Evolutionary conservation across 495 filamentous ascomycete genomes (phyloP), one percentile per base, ranked within the genome.

Genomic region (Parmelia sp.): DNA sequence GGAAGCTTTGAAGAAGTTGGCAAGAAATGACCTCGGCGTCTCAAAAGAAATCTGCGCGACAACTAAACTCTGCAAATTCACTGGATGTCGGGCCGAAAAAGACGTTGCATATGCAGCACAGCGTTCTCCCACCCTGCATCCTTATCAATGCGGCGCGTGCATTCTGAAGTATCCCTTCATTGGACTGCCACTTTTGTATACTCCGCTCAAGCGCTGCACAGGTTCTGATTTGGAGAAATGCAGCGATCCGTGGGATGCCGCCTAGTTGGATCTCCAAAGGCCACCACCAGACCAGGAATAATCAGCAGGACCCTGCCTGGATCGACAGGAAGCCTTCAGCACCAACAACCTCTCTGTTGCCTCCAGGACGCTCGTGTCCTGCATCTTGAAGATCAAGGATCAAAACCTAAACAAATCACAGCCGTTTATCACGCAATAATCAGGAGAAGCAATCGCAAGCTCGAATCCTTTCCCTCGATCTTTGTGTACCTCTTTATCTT

Each of bases 81-180:
- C 0, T 53, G 49, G 49, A 29, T 10, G 25, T 53, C 49, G 49
- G 49, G 49, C 49, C 49, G 49, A 53, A 9, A 53, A 19, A 53
- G 49, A 29, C 27, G 49, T 53, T 53, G 49, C 49, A 53, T 53
- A 53, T 53, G 49, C 49, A 53, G 49, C 49, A 53, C 17, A 53
- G 15, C n/a, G 23, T 51, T 51, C 23, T 27, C 23, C 23, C 23
- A 25, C 45, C 12, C 15, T 53, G 27, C 49, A 31, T 25, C 27
- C 49, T 53, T 53, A 53, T 53, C 49, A 53, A 53, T 53, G 25
- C 49, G 49, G 49, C 49, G 25, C 12, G 49, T 53, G 49, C 49
- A 53, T 53, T 1, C 8, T 29, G 35, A 4, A 17, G 25, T 23
- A 19, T 25, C 49, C 17, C 27, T 19, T 53, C 45, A 6, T 49